Evolutionary conservation across 257 asterid genomes (phyloP), one percentile per base, ranked within the genome.

Genomic region (Ajuga chamaepitys): DNA sequence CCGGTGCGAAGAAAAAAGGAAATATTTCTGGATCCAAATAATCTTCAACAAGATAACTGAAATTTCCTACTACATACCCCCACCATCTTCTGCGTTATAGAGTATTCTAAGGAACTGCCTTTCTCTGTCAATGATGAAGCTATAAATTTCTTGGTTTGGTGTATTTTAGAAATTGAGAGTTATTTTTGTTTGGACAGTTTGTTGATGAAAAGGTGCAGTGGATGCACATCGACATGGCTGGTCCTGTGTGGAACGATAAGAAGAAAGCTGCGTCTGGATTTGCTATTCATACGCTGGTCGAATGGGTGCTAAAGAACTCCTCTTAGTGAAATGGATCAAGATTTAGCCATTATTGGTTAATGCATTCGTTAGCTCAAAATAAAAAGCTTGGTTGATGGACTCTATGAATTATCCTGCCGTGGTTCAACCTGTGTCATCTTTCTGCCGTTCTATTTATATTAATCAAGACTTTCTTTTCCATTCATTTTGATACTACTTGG

Each of bases 151-250:
- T n/a, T n/a, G n/a, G n/a, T n/a, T n/a, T n/a, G n/a, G n/a, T n/a
- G n/a, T n/a, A n/a, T n/a, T n/a, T n/a, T n/a, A n/a, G n/a, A n/a
- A n/a, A n/a, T n/a, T n/a, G n/a, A n/a, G n/a, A n/a, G n/a, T 6
- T 34, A 11, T 25, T 54, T 16, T 13, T 12, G 8, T 64, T 32
- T 17, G 12, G 11, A 86, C 95, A 89, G 99, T 94, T 94, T 85
- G 99, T 94, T 9, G 87, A 90, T 25, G 97, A 90, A 75, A 94
- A 90, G 78, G 99, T 90, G 16, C 86, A 86, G 37, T 94, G 99
- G 99, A 76, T 94, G 97, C 99, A 94, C 47, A 86, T 94, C 7
- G 99, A 94, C 83, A 77, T 94, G 79, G 95, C 96, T 4, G 99
- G 96, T 18, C 99, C 96, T 0, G 97, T 94, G 6, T 88, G 91